Base-by-base conservation (phyloP, 2,329 filamentous ascomycete genomes). In the Aspergillus clavatus region DNA sequence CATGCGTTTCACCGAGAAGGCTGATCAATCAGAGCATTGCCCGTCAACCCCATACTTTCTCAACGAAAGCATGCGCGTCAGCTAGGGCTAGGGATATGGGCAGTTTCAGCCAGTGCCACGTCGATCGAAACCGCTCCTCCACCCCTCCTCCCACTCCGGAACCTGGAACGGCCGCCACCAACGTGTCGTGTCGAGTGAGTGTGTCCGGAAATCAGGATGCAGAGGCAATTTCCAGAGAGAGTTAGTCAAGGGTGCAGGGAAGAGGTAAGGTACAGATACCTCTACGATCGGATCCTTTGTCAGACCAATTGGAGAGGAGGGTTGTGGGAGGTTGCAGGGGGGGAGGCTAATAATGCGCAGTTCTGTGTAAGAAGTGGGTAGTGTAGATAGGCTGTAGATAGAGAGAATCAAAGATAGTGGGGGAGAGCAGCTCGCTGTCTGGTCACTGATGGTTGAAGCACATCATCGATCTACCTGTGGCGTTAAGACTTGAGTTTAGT, bases 251-350 rank as follows among this genome's bases (percentile, higher is more conserved):
- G n/a, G n/a, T n/a, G n/a, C n/a, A 31, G 38, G 18, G 2, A 16
- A 12, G 35, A 47, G 45, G 36, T 43, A 46, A 46, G 47, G 38
- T 46, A 40, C 46, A 43, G 40, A 35, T 43, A 40, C 46, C 26
- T 42, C 28, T 40, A 46, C 43, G 39, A 47, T 47, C 42, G 16
- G 38, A 45, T 48, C 26, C 37, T 18, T 22, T 19, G 24, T 16
- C 21, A 38, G 18, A 7, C 42, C 38, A 45, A 45, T 48, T 22
- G 29, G 24, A 42, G n/a, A n/a, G n/a, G n/a, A 7, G 16, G 41
- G 14, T 22, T 19, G 33, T 19, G 21, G 37, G 19, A 23, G 11
- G 35, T 19, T 36, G 41, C 29, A 33, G 14, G 16, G n/a, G n/a
- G 18, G 18, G n/a, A n/a, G n/a, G n/a, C n/a, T n/a, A 12, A 29